Evolutionary conservation across 202 grass and related monocot species (phyloP), one percentile per base, ranked within the genome.

Genomic region (Setaria viridis): DNA sequence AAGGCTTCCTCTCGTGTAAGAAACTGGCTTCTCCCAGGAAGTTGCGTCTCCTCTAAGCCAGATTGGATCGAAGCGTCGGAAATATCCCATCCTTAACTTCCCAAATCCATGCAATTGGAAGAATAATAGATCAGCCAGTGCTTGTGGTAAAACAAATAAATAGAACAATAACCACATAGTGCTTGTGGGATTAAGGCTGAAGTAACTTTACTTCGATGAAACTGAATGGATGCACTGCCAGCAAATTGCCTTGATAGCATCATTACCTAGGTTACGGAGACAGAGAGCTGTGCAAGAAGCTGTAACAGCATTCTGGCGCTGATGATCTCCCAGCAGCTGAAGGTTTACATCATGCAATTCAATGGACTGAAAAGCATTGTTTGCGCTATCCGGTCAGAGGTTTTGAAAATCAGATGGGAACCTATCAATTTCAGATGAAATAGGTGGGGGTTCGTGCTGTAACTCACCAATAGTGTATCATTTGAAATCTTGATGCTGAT

Each of bases 11-110:
- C 79, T 78, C 62, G 70, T 19, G 86, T 91, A 58, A 95, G 84
- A 81, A 95, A 92, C 62, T 98, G 93, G 64, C 87, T 94, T 86
- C 96, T 92, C 34, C 93, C 96, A 6, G 62, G 84, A 84, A 98
- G 67, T 7, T 74, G 59, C 16, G 91, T 94, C 84, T 74, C 81
- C 83, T 94, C 89, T 78, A 95, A 76, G 72, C 95, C 95, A 51
- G 84, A 71, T 79, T 66, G 84, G 84, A 94, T 98, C 9, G 91
- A 94, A 73, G 89, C 68, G 13, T 98, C 81, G 12, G 96, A 95
- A 65, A 95, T 39, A 17, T 77, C 57, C 88, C 89, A 94, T 50
- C 92, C 95, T 95, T 88, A 60, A 89, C 76, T 83, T 91, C 77
- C 86, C 72, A 77, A 76, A 57, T 12, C 29, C 80, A 48, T 49